phyloP scores from a whole-genome alignment of 1,284 basidiomycete genomes.

The Stereum hirsutum region DNA sequence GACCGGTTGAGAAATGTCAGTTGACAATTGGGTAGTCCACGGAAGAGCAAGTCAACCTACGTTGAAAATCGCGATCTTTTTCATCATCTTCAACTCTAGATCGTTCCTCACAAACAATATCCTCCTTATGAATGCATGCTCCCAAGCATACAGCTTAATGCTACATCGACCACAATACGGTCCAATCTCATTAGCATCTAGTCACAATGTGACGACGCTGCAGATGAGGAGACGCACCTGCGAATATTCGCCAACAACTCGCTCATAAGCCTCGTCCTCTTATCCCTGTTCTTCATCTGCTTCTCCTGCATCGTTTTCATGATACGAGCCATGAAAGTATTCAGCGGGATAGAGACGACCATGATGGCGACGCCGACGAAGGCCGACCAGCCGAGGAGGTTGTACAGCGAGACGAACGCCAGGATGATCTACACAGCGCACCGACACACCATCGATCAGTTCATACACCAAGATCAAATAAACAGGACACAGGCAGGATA shows the following conservation, averaged over 20 bases:
- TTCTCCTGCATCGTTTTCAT: conserved; percentile 77
- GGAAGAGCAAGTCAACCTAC: conserved; percentile 29
- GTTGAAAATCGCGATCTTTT: conserved; percentile 70
- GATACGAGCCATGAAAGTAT: conserved; percentile 67
- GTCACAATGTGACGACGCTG: too few relatives aligned
- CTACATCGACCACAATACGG: conserved; percentile 20
- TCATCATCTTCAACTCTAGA: conserved; percentile 75
- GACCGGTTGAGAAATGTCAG: too few relatives aligned
- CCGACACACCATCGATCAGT: too few relatives aligned
- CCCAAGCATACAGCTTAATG: conserved; percentile 83
- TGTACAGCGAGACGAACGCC: conserved; percentile 85
- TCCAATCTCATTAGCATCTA: too few relatives aligned
- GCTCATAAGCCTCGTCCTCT: conserved; percentile 69
- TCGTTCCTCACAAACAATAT: conserved; percentile 78
- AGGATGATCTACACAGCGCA: conserved; percentile 80
- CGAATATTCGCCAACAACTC: conserved; percentile 87
- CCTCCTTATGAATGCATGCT: conserved; percentile 75
- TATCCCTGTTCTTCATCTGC: conserved; percentile 89
- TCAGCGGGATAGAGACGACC: conserved; percentile 75
- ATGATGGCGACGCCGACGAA: conserved; percentile 93
- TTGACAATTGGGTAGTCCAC: too few relatives aligned
- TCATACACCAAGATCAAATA: too few relatives aligned
- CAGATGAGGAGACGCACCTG: conserved; percentile 39
- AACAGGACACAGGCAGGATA: background rate
- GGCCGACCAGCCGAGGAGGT: conserved; percentile 85